Conservation (phyloP, 768 basidiomycete species). For the Rubroboletus pulcherrimus region DNA sequence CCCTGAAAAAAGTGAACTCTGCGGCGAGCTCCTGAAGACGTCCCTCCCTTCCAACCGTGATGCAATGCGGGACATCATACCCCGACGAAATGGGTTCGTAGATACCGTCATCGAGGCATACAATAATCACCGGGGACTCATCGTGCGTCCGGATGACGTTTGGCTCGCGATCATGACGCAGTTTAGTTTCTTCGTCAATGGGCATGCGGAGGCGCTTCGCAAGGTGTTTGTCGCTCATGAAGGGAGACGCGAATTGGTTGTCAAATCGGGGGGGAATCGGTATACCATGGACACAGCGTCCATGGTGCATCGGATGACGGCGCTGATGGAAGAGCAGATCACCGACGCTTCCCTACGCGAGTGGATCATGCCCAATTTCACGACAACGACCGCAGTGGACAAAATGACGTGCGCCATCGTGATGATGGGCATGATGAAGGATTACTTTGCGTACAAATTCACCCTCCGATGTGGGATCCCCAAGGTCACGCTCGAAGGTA, state of each 20-base stretch:
- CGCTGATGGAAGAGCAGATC: slow-evolving; percentile 23
- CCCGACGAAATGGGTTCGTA: slow-evolving; percentile 34
- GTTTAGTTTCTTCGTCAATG: slow-evolving; percentile 40
- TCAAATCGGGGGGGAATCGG: slow-evolving; percentile 19
- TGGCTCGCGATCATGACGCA: slow-evolving; percentile 38
- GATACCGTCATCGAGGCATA: slow-evolving; percentile 34
- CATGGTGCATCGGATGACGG: slow-evolving; percentile 23
- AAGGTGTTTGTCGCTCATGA: slow-evolving; percentile 28
- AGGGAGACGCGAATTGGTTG: slow-evolving; percentile 24
- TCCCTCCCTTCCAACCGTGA: slow-evolving; percentile 22
- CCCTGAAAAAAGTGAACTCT: slow-evolving; percentile 20
- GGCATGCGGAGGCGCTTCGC: slow-evolving; percentile 33
- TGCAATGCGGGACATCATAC: slow-evolving; percentile 27
- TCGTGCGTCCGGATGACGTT: slow-evolving; percentile 48
- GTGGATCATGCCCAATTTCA: slow-evolving; percentile 43
- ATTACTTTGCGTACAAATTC: slow-evolving; percentile 38
- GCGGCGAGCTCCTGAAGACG: slow-evolving; percentile 27
- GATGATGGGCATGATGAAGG: slow-evolving; percentile 42
- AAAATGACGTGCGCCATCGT: slow-evolving; percentile 36
- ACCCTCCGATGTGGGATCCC: slow-evolving; percentile 39
- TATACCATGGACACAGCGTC: slow-evolving; percentile 31
- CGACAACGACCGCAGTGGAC: slow-evolving; percentile 42
- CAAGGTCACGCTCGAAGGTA: slow-evolving; percentile 42
- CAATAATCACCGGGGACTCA: slow-evolving; percentile 35
- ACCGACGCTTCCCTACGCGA: slow-evolving; percentile 28